phyloP scores from a whole-genome alignment of 345 rosid species.

The Ceriops zippeliana region DNA sequence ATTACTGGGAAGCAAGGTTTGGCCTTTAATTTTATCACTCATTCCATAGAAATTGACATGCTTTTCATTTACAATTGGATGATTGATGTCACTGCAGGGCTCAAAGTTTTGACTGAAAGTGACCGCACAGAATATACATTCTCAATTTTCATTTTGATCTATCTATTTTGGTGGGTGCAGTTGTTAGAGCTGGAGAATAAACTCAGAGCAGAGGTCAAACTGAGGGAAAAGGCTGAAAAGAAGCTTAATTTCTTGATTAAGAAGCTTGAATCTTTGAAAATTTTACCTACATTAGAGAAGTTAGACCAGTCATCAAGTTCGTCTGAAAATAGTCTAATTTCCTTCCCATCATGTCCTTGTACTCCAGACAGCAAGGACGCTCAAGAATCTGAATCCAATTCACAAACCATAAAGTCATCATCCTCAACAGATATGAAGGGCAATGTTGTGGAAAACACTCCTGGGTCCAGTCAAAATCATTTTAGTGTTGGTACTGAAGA shows the following conservation, averaged over 20 bases:
- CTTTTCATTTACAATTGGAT: not conserved
- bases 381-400: constrained; percentile 33
- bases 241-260: constrained; percentile 52
- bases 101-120: not conserved
- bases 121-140: too few species aligned
- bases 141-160: not conserved
- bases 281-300: constrained; percentile 28
- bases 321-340: constrained; percentile 32
- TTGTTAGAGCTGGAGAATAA: constrained; percentile 55
- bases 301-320: constrained; percentile 32
- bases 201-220: constrained; percentile 60
- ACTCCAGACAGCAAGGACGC: constrained; percentile 30
- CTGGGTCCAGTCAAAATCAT: constrained; percentile 17
- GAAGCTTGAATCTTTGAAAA: constrained; percentile 55
- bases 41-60: not conserved
- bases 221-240: constrained; percentile 65
- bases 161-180: constrained; percentile 30
- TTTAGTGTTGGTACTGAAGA: constrained; percentile 21
- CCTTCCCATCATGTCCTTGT: constrained; percentile 40
- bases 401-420: constrained; percentile 15
- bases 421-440: constrained; percentile 13
- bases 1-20: constrained; percentile 53
- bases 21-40: not conserved
- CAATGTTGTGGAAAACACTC: constrained; percentile 17
- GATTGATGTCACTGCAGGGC: not conserved